Percentiles rank a stretch among this genome's conserved stretches.
Evolutionary conservation across 352 stramenopile species (phyloP).

Genomic region (Phytopythium cucurbitacearum): DNA sequence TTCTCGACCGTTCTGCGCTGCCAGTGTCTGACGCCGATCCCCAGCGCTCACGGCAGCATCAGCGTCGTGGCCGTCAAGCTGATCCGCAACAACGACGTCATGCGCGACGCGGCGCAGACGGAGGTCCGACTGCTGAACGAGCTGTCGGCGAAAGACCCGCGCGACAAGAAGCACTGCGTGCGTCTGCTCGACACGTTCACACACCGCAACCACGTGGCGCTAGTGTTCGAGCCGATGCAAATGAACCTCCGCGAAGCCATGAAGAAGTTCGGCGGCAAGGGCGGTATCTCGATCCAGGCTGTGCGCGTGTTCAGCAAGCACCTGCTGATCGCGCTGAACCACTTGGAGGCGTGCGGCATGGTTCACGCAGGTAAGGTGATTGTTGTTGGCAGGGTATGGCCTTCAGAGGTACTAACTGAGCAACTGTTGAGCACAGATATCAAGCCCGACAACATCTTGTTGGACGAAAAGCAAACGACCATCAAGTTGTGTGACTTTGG

Average conservation of each 20-base stretch:
- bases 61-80: conserved; percentile 82
- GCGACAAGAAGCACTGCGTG: conserved; percentile 86
- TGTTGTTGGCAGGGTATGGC: conserved; percentile 1
- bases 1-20: conserved; percentile 98
- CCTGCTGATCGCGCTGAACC: conserved; percentile 70
- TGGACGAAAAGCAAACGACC: conserved; percentile 93
- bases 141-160: conserved; percentile 56
- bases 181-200: conserved; percentile 83
- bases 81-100: conserved; percentile 97
- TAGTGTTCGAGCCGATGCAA: conserved; percentile 97
- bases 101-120: conserved; percentile 93
- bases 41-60: conserved; percentile 7
- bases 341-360: conserved; percentile 73
- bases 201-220: conserved; percentile 93
- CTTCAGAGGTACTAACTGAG: conserved; percentile 2
- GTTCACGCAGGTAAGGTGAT: conserved; percentile 87
- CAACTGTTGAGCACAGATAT: conserved; percentile 69
- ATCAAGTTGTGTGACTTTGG: conserved; percentile 98
- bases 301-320: conserved; percentile 84
- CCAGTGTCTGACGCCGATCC: conserved; percentile 44
- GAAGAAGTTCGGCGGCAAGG: conserved; percentile 87
- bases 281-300: conserved; percentile 80
- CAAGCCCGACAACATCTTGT: conserved; percentile 97
- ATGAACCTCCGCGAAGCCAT: conserved; percentile 96
- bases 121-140: conserved; percentile 82